Evolutionary conservation across 1,284 basidiomycete genomes (phyloP).

Genomic region (Moesziomyces antarcticus): DNA sequence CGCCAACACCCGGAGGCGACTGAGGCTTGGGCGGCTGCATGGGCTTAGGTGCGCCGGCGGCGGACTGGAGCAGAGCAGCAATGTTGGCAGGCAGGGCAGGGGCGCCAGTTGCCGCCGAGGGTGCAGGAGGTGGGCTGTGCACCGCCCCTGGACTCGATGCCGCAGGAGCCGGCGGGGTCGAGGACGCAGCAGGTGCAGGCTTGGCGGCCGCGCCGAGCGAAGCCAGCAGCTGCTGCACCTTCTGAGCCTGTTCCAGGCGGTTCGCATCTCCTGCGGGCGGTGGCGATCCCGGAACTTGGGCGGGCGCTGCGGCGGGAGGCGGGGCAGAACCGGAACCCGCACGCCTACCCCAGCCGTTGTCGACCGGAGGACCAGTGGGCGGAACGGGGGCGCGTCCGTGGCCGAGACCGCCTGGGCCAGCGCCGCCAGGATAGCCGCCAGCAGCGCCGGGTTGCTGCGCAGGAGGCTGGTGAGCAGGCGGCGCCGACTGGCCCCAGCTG

Average conservation of each 20-base stretch:
- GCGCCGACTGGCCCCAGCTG: constrained; percentile 18
- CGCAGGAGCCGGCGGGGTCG: constrained; percentile 22
- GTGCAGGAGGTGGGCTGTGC: constrained; percentile 14
- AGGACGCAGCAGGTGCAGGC: constrained; percentile 19
- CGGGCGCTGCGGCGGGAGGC: constrained; percentile 9
- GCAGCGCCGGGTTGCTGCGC: constrained; percentile 10
- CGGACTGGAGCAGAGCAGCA: constrained; percentile 47
- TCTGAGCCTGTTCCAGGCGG: constrained; percentile 66
- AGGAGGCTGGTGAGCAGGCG: constrained; percentile 14
- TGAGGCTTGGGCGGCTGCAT: constrained; percentile 42
- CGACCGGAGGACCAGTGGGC: constrained; percentile 32
- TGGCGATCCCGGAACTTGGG: background rate
- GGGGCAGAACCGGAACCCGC: constrained; percentile 29
- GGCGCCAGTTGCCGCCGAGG: constrained; percentile 11
- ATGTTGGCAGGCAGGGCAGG: constrained; percentile 48
- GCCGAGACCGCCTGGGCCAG: constrained; percentile 6
- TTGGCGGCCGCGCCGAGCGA: constrained; percentile 49
- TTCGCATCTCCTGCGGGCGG: constrained; percentile 26
- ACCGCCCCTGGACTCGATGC: constrained; percentile 23
- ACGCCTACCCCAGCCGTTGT: constrained; percentile 45
- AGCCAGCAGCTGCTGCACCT: constrained; percentile 66
- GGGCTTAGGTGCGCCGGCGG: constrained; percentile 41
- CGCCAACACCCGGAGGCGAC: constrained; percentile 20
- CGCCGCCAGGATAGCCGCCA: constrained; percentile 23
- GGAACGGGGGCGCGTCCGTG: constrained; percentile 39